Base-by-base conservation (phyloP, 495 filamentous ascomycete genomes). In the Aspergillus bridgeri region DNA sequence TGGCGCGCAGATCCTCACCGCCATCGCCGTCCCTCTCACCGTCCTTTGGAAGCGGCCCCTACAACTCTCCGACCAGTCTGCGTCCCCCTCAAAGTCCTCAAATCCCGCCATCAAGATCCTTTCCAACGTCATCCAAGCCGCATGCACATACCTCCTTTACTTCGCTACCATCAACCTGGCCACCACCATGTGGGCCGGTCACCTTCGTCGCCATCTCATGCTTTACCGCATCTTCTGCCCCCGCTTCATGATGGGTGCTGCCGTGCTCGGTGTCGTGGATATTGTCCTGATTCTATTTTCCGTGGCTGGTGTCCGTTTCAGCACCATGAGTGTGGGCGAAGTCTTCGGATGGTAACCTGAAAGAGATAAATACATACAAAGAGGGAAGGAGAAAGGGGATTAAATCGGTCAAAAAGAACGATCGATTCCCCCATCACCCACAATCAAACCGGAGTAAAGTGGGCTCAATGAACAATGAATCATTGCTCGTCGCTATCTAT, bases 191-290 rank as follows among this genome's bases (percentile, higher is more conserved):
- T 96, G 90, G 87, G 90, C 93, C 0, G 92, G 89, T 6, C 83
- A 89, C 64, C 75, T 99, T 51, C 77, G 95, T 42, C 80, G 94
- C 50, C 94, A 99, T 75, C 77, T 98, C 48, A 98, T 98, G 95
- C 78, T 98, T 27, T 97, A 93, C 73, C 84, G 95, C n/a, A 91
- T 98, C 51, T 98, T 98, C 63, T 86, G 78, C 69, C 94, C 94
- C 29, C 70, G 91, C 38, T 98, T 91, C 70, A 90, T 98, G 90
- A 82, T 89, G 60, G 91, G 89, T 2, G 89, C 88, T 0, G 76
- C 77, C 2, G 84, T 87, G 38, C 60, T 97, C 52, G 62, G 91
- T 19, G 80, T 91, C 15, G 86, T 94, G 13, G 94, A 98, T 62
- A 54, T 94, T 1, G 79, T 96, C 20, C 79, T 83, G 3, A 79